phyloP scores from a whole-genome alignment of 2,329 filamentous ascomycete species.

The Cylindrodendrum hubeiense region DNA sequence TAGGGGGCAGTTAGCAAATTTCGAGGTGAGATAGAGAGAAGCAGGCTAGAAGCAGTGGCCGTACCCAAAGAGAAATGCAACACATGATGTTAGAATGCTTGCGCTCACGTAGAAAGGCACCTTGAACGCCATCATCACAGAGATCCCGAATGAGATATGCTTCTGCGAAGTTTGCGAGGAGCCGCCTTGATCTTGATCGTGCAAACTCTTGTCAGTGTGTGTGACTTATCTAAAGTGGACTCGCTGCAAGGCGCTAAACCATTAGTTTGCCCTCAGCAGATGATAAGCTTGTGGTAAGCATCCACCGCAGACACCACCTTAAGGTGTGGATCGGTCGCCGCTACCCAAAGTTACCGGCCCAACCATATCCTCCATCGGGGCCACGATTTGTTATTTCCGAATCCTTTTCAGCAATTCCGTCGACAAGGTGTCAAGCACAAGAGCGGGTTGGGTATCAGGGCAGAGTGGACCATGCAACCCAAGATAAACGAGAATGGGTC shows the following conservation, averaged over 20 bases:
- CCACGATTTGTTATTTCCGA: background rate
- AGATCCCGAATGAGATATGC: background rate
- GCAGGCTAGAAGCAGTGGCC: background rate
- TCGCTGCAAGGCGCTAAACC: constrained; percentile 9
- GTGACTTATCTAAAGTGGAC: constrained; percentile 28
- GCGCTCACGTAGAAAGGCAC: constrained; percentile 46
- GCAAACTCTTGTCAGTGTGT: constrained; percentile 12
- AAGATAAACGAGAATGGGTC: constrained; percentile 9
- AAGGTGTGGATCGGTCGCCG: constrained; percentile 16
- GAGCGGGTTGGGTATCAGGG: constrained; percentile 4
- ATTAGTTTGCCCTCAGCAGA: constrained; percentile 15
- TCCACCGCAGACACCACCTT: constrained; percentile 12
- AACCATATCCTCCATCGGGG: background rate
- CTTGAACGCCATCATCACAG: constrained; percentile 18
- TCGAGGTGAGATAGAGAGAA: rapidly evolving
- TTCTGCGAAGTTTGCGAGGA: background rate
- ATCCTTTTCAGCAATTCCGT: background rate
- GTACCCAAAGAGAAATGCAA: constrained; percentile 50
- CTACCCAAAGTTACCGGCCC: background rate
- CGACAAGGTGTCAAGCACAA: background rate
- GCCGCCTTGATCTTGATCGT: background rate
- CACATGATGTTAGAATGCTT: constrained; percentile 46
- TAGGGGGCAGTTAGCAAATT: background rate
- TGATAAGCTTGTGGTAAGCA: constrained; percentile 20
- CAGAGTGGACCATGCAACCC: constrained; percentile 5